Conservation (phyloP, 1,284 basidiomycete species). For the Vanrija humicola region DNA sequence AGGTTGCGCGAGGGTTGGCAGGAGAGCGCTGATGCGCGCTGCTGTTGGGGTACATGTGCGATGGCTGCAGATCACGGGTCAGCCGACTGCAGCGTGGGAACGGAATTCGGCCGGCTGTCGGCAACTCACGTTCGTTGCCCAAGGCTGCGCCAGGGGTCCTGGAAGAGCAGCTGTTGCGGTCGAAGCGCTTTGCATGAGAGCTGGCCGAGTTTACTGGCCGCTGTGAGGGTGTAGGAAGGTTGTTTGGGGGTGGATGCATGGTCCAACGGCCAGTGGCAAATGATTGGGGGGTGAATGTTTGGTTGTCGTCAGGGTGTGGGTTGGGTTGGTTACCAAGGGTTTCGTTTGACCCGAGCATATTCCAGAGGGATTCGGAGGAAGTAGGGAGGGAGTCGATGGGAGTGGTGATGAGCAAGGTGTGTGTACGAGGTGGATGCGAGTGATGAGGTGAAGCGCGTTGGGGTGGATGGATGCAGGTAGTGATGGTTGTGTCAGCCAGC, state of each 20-base stretch:
- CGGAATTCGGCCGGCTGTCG: slow-evolving; percentile 2
- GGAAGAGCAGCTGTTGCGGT: slow-evolving; percentile 16
- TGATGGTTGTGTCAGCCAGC: background rate
- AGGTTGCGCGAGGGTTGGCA: slow-evolving; percentile 32
- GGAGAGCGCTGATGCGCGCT: slow-evolving; percentile 25
- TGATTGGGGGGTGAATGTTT: background rate
- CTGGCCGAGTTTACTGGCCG: background rate
- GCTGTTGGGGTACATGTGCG: slow-evolving; percentile 27
- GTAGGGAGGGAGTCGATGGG: background rate
- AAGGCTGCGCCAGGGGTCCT: slow-evolving; percentile 22
- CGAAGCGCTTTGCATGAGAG: slow-evolving; percentile 27
- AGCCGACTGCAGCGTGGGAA: too few species aligned
- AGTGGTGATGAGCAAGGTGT: background rate
- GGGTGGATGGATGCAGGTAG: background rate
- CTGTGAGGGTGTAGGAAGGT: slow-evolving; percentile 1
- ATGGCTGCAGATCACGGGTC: background rate
- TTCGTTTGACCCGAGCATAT: too few species aligned
- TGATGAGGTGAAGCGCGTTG: background rate
- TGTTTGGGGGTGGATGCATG: background rate
- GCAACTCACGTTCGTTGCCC: slow-evolving; percentile 21
- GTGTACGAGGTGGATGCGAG: background rate
- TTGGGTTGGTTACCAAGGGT: background rate
- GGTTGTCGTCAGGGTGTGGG: background rate
- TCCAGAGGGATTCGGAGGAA: too few species aligned
- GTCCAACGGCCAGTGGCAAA: background rate